Evolutionary conservation across 2,329 filamentous ascomycete species (phyloP).

Genomic region (Fusarium illudens): DNA sequence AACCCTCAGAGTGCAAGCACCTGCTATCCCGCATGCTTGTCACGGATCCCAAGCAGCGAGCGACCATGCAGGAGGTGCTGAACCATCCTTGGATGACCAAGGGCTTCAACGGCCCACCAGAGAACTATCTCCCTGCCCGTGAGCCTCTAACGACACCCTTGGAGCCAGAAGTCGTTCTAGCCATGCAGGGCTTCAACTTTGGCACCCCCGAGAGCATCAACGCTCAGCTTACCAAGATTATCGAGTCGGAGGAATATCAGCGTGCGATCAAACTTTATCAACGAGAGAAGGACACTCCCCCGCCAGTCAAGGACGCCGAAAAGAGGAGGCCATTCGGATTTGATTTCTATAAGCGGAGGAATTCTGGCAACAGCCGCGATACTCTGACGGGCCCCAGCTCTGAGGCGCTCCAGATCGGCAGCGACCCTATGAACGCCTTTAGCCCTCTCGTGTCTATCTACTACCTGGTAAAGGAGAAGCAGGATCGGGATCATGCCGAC

Average conservation of each 20-base stretch:
- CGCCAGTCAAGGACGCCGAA: constrained; percentile 71
- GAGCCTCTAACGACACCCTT: constrained; percentile 88
- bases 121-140: constrained; percentile 85
- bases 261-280: constrained; percentile 77
- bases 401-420: constrained; percentile 82
- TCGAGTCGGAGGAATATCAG: constrained; percentile 95
- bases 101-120: constrained; percentile 84
- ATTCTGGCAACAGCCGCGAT: constrained; percentile 87
- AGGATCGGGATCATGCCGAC: constrained; percentile 73
- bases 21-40: constrained; percentile 95
- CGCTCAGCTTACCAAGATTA: constrained; percentile 80
- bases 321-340: constrained; percentile 88
- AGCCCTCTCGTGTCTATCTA: constrained; percentile 93
- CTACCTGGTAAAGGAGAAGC: constrained; percentile 94
- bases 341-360: constrained; percentile 95
- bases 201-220: constrained; percentile 85
- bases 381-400: constrained; percentile 84
- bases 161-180: constrained; percentile 82
- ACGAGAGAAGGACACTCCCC: constrained; percentile 70
- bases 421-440: constrained; percentile 91
- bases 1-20: constrained; percentile 81
- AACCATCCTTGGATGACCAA: constrained; percentile 96
- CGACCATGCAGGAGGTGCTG: constrained; percentile 91
- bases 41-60: constrained; percentile 87
- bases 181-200: constrained; percentile 99